Evolutionary conservation across 2,329 filamentous ascomycete species (phyloP), one percentile per base, ranked within the genome.

Genomic region (Ophioceras dolichostomum): DNA sequence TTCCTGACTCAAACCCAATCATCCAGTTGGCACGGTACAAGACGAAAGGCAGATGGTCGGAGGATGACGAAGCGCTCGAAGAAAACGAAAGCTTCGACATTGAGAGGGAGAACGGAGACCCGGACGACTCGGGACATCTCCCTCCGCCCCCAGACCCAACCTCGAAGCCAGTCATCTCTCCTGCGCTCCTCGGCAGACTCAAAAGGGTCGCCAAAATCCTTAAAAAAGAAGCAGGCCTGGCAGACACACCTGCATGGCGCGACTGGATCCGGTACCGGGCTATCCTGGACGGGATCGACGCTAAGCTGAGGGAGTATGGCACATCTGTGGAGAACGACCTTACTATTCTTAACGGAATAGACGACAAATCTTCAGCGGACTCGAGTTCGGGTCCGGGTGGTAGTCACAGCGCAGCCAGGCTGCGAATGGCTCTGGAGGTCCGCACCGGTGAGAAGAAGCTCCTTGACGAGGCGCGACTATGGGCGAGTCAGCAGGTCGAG

Each of bases 51-150:
- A 56, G 20, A 61, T 61, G 43, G 57, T 64, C 31, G 64, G 75
- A 81, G 29, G 65, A 86, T 9, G 57, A 84, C 3, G 85, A 91
- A 37, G n/a, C n/a, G n/a, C n/a, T n/a, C n/a, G n/a, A n/a, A n/a
- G n/a, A n/a, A n/a, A n/a, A n/a, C n/a, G 81, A 88, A 26, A 75
- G 72, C 14, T 87, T 88, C 46, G 77, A 86, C 33, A 64, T 85
- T 13, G 73, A 78, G 45, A 62, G 70, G 19, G 64, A 69, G 29
- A 57, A 65, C 2, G 62, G 63, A 0, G 70, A 74, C 21, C 67
- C 70, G 0, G 64, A 68, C 41, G 49, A 64, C 0, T 62, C 64
- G 10, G 73, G 73, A 16, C 41, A 40, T 17, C 32, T 55, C 2
- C n/a, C n/a, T n/a, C n/a, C n/a, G n/a, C n/a, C n/a, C n/a, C n/a